A percentile compares a stretch with the other conserved stretches of the same genome.
Evolutionary conservation across 805 yeast species (phyloP).

Genomic region (Wickerhamiella spandovensis): DNA sequence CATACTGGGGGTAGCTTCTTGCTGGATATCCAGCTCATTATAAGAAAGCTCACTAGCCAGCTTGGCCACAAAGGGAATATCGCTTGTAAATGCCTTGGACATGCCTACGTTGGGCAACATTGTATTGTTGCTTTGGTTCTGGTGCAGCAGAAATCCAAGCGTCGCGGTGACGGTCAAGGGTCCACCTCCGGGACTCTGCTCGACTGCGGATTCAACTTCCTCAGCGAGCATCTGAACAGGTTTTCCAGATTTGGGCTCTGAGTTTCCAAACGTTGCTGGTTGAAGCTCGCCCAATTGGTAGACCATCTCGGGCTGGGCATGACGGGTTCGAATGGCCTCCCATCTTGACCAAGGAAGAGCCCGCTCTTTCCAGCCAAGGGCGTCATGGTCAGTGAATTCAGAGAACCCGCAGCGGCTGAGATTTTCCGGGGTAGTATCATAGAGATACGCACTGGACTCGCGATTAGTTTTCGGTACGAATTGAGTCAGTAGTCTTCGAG

Average conservation of each 20-base stretch:
- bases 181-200: slow-evolving; percentile 5
- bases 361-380: slow-evolving; percentile 21
- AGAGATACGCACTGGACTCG: slow-evolving; percentile 8
- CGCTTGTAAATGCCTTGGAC: slow-evolving; percentile 17
- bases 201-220: neutral
- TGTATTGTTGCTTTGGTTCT: neutral
- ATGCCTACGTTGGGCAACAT: slow-evolving; percentile 11
- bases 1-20: slow-evolving; percentile 7
- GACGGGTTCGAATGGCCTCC: slow-evolving; percentile 10
- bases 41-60: slow-evolving; percentile 17
- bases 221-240: neutral
- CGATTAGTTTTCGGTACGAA: slow-evolving; percentile 4
- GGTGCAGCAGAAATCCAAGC: slow-evolving; percentile 22
- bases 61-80: slow-evolving; percentile 19
- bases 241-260: neutral
- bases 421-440: slow-evolving; percentile 10
- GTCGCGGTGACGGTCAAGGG: slow-evolving; percentile 22
- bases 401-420: slow-evolving; percentile 5
- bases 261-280: neutral
- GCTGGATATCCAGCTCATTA: slow-evolving; percentile 12
- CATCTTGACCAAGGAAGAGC: slow-evolving; percentile 16
- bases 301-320: neutral
- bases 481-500: slow-evolving; percentile 13
- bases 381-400: slow-evolving; percentile 15
- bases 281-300: neutral